These are phyloP conservation scores for Paramecium biaurelia DNA, from an alignment of 73 alveolate species.

Conservation along the genomic window DNA sequence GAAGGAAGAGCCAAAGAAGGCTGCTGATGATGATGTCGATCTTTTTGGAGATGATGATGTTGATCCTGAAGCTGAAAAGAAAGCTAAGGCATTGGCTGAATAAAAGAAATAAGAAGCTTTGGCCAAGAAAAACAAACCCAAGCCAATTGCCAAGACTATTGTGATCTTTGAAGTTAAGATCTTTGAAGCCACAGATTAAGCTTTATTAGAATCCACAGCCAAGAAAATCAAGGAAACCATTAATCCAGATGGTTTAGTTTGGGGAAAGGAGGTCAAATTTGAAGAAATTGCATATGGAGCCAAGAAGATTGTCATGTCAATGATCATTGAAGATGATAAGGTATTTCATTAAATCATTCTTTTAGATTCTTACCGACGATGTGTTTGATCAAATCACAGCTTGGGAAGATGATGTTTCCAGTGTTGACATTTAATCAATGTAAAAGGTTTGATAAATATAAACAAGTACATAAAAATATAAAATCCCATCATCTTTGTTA, in stretches of 20 bases:
- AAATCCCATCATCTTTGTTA: neutral
- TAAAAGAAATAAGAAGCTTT: conserved; percentile 56
- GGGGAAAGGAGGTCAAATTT: conserved; percentile 58
- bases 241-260: conserved; percentile 62
- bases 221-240: conserved; percentile 39
- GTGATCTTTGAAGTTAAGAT: conserved; percentile 62
- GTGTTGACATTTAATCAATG: conserved; percentile 63
- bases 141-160: conserved; percentile 65
- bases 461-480: neutral
- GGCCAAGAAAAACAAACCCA: conserved; percentile 58
- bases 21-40: conserved; percentile 58
- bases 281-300: conserved; percentile 55
- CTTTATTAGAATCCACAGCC: conserved; percentile 37
- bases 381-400: conserved; percentile 53
- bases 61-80: conserved; percentile 59
- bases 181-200: conserved; percentile 34
- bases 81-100: conserved; percentile 62
- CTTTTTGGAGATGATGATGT: conserved; percentile 49
- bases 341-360: neutral
- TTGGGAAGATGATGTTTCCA: conserved; percentile 65
- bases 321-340: conserved; percentile 60
- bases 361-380: conserved; percentile 53
- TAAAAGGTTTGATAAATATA: conserved; percentile 62
- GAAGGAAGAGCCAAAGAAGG: neutral
- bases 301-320: conserved; percentile 50